A percentile compares a stretch with the other conserved stretches of the same genome.
Evolutionary conservation across 2,329 filamentous ascomycete genomes (phyloP).

Genomic region (Aureobasidium sp.): DNA sequence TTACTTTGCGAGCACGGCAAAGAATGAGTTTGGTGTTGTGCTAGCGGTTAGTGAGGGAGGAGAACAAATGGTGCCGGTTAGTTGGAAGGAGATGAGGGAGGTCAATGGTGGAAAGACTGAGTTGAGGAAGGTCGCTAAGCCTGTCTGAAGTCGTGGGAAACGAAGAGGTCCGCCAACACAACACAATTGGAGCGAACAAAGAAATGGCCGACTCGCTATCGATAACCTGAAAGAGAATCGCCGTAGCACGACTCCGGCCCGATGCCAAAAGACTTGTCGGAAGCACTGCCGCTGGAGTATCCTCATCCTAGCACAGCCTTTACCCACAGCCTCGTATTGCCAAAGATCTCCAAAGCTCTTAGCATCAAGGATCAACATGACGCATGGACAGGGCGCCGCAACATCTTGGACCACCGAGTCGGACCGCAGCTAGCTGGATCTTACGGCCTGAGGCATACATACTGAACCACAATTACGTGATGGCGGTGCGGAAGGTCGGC

Average conservation of each 20-base stretch:
- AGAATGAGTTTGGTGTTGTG: conserved; percentile 87
- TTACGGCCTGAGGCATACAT: too few relatives aligned
- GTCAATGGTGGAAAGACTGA: conserved; percentile 70
- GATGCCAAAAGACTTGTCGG: neutral
- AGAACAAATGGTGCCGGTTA: conserved; percentile 80
- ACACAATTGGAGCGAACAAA: neutral
- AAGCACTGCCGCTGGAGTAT: neutral
- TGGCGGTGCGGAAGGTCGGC: too few relatives aligned
- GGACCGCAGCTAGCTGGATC: too few relatives aligned
- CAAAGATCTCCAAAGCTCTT: too few relatives aligned
- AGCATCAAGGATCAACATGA: too few relatives aligned
- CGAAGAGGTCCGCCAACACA: neutral
- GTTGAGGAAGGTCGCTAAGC: conserved; percentile 81
- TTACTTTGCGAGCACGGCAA: conserved; percentile 89
- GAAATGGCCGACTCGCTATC: neutral
- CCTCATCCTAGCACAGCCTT: neutral
- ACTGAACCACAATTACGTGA: too few relatives aligned
- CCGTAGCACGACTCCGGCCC: neutral
- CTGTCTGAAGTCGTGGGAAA: conserved; percentile 52
- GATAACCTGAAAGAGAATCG: neutral
- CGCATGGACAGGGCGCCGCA: too few relatives aligned
- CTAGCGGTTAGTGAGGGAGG: conserved; percentile 80
- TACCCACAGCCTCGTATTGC: neutral
- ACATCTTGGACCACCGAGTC: too few relatives aligned
- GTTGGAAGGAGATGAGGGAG: conserved; percentile 92